phyloP scores from a whole-genome alignment of 2,329 filamentous ascomycete genomes.

The Emergomyces africanus region DNA sequence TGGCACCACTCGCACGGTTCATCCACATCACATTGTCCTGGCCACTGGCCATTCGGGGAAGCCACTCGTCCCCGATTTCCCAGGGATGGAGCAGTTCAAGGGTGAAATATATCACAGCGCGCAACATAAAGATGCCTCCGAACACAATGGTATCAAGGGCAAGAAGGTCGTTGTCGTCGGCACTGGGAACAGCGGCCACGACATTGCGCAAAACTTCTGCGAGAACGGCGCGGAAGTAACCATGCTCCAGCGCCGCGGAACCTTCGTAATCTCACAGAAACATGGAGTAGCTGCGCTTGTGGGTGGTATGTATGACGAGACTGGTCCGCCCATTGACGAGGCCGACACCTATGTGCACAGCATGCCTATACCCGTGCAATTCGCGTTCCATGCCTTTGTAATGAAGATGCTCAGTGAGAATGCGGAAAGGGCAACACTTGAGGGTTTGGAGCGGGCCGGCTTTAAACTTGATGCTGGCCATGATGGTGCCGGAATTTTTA shows the following conservation, averaged over 20 bases:
- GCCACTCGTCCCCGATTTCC: slow-evolving; percentile 29
- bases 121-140: slow-evolving; percentile 29
- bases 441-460: slow-evolving; percentile 35
- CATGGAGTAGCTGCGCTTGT: slow-evolving; percentile 34
- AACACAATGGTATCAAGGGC: slow-evolving; percentile 20
- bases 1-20: slow-evolving; percentile 13
- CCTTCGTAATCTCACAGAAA: slow-evolving; percentile 37
- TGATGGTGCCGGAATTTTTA: slow-evolving; percentile 30
- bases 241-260: slow-evolving; percentile 41
- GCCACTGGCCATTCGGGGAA: slow-evolving; percentile 35
- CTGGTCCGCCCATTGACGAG: slow-evolving; percentile 37
- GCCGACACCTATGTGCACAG: slow-evolving; percentile 37
- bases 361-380: slow-evolving; percentile 36
- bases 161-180: slow-evolving; percentile 39
- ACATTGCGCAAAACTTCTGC: slow-evolving; percentile 39
- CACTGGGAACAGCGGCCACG: slow-evolving; percentile 38
- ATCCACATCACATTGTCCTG: slow-evolving; percentile 36
- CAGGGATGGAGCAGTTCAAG: slow-evolving; percentile 29
- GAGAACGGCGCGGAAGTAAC: slow-evolving; percentile 39
- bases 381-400: slow-evolving; percentile 31
- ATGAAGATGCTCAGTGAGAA: slow-evolving; percentile 30
- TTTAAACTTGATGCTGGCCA: slow-evolving; percentile 31
- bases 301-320: slow-evolving; percentile 35
- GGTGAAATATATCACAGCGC: slow-evolving; percentile 34
- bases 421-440: slow-evolving; percentile 30